Conservation (phyloP, 176 grass and related monocot species). For the Chrysopogon serrulatus region DNA sequence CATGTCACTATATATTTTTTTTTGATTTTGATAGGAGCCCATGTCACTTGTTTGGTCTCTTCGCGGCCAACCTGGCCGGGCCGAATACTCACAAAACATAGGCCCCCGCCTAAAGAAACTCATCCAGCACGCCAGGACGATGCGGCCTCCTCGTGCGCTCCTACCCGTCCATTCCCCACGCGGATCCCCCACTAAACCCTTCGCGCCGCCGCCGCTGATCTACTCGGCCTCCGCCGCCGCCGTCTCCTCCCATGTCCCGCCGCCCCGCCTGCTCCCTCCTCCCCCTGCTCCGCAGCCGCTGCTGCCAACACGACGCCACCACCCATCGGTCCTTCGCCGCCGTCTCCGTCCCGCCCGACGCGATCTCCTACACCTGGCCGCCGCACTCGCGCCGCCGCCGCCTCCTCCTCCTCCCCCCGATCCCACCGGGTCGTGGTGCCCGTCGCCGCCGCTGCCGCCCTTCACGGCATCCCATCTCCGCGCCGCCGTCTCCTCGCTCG, state of each 20-base stretch:
- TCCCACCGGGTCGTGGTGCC: neutral
- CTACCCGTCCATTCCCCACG: neutral
- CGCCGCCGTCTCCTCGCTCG: constrained; percentile 40
- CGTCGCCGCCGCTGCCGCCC: neutral
- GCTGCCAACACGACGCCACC: constrained; percentile 5
- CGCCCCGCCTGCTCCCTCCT: constrained; percentile 33
- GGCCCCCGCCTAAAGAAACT: neutral
- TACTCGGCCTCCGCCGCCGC: neutral
- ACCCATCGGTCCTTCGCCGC: neutral
- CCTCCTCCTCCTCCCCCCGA: constrained; percentile 8
- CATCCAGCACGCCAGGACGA: neutral
- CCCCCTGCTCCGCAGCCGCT: constrained; percentile 25
- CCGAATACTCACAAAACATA: neutral
- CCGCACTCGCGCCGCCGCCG: neutral
- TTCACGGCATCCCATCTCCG: constrained; percentile 26
- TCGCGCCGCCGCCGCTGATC: constrained; percentile 14
- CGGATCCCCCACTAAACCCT: constrained; percentile 19
- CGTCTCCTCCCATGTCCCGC: constrained; percentile 39
- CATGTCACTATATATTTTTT: no score
- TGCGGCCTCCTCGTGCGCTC: constrained; percentile 9
- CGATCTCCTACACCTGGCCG: constrained; percentile 19
- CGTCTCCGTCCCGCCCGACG: constrained; percentile 7
- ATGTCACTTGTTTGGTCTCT: neutral
- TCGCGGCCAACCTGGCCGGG: neutral
- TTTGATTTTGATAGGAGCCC: no score